Percentiles rank a stretch among this genome's conserved stretches.
Evolutionary conservation across 371 early-diverging fungal genomes (phyloP).

Genomic region (Mortierella sp.): DNA sequence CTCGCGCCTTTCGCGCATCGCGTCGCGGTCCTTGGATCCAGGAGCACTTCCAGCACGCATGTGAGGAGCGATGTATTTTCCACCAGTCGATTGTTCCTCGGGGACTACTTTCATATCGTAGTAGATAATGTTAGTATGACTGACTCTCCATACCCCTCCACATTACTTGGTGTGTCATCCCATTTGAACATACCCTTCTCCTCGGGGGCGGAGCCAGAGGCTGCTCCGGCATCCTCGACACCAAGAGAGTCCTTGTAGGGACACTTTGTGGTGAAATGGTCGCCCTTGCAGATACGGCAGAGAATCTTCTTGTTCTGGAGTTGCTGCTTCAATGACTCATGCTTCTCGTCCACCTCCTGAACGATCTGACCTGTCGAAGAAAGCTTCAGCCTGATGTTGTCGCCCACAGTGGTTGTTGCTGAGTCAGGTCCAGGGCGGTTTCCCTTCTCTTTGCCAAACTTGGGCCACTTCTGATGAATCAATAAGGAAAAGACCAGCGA

Average conservation of each 20-base stretch:
- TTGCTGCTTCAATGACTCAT: constrained; percentile 55
- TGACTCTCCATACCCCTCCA: neutral
- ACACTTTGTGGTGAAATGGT: constrained; percentile 96
- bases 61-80: constrained; percentile 88
- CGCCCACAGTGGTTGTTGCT: constrained; percentile 90
- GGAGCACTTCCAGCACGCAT: constrained; percentile 69
- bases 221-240: constrained; percentile 63
- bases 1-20: constrained; percentile 71
- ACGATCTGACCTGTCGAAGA: constrained; percentile 67
- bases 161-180: neutral
- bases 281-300: constrained; percentile 97
- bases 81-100: constrained; percentile 52
- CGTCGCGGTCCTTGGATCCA: constrained; percentile 47
- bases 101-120: constrained; percentile 9
- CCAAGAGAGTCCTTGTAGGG: constrained; percentile 96
- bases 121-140: neutral
- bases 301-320: constrained; percentile 85
- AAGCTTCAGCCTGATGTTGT: constrained; percentile 89
- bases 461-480: constrained; percentile 79
- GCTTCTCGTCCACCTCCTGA: constrained; percentile 69
- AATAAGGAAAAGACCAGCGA: no score
- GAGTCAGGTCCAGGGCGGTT: constrained; percentile 87
- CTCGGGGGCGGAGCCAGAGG: constrained; percentile 23
- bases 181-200: constrained; percentile 24
- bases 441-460: constrained; percentile 83